Percentiles rank a stretch among this genome's conserved stretches.
Conservation (phyloP, 768 basidiomycete genomes). For the Tricholoma matsutake region DNA sequence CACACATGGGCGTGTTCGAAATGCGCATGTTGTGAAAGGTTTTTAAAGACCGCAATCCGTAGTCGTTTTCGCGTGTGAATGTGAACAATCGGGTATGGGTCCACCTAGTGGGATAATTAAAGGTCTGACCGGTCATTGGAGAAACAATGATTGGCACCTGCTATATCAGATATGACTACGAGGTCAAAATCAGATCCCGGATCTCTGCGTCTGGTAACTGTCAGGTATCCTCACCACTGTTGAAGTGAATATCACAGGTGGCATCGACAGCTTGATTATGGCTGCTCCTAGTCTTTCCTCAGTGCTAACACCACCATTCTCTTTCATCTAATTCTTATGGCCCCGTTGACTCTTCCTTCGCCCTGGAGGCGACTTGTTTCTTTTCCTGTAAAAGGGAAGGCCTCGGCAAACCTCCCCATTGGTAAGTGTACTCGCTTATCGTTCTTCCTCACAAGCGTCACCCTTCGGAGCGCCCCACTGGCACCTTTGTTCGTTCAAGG, state of each 20-base stretch:
- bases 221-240: neutral
- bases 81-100: neutral
- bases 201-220: neutral
- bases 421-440: conserved; percentile 12
- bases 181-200: neutral
- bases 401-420: conserved; percentile 12
- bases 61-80: neutral
- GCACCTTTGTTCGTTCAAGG: neutral
- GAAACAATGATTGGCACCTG: neutral
- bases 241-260: neutral
- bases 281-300: conserved; percentile 6
- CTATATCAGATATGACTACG: neutral
- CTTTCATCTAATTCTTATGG: conserved; percentile 13
- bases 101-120: neutral
- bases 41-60: conserved; percentile 1
- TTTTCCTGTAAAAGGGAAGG: conserved; percentile 6
- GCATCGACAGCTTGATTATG: conserved; percentile 3
- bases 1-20: neutral
- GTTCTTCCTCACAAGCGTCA: neutral
- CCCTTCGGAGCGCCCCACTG: neutral
- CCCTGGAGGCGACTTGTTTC: conserved; percentile 18
- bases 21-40: neutral
- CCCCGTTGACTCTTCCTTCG: conserved; percentile 14
- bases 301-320: conserved; percentile 7
- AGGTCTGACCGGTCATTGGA: neutral